phyloP scores from a whole-genome alignment of 805 yeast genomes.

The Wickerhamiella allomyrinae region DNA sequence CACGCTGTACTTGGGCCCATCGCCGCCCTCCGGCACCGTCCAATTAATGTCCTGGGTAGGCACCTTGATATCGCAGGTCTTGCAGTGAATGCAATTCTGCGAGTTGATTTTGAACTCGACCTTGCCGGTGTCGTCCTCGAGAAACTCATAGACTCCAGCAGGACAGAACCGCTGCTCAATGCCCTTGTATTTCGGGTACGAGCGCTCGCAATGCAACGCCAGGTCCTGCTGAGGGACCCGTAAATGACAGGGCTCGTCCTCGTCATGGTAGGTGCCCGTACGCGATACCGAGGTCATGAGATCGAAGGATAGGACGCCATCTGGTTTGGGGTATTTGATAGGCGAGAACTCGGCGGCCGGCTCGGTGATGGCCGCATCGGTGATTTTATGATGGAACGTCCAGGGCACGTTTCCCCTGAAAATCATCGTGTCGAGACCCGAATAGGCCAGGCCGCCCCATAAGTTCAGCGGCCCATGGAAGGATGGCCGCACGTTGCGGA shows the following conservation, averaged over 20 bases:
- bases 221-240: conserved; percentile 31
- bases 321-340: conserved; percentile 90
- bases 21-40: conserved; percentile 99
- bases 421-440: conserved; percentile 71
- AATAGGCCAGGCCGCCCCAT: conserved; percentile 66
- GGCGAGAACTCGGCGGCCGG: conserved; percentile 52
- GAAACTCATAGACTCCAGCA: conserved; percentile 93
- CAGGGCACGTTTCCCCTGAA: conserved; percentile 74
- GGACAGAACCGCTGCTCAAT: conserved; percentile 91
- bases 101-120: conserved; percentile 86
- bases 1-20: conserved; percentile 91
- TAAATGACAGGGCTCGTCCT: conserved; percentile 83
- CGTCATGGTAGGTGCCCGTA: conserved; percentile 93
- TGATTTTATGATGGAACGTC: conserved; percentile 56
- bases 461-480: conserved; percentile 65
- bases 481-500: conserved; percentile 87
- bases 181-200: conserved; percentile 72
- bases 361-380: conserved; percentile 62
- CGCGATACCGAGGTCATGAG: conserved; percentile 87
- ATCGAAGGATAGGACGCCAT: conserved; percentile 84
- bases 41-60: conserved; percentile 90
- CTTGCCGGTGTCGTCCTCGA: conserved; percentile 49
- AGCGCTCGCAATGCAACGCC: conserved; percentile 46
- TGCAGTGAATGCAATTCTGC: conserved; percentile 96
- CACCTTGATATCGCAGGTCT: conserved; percentile 94